Evolutionary conservation across 139 green algal genomes (phyloP).

Genomic region (Chlorella sp.): DNA sequence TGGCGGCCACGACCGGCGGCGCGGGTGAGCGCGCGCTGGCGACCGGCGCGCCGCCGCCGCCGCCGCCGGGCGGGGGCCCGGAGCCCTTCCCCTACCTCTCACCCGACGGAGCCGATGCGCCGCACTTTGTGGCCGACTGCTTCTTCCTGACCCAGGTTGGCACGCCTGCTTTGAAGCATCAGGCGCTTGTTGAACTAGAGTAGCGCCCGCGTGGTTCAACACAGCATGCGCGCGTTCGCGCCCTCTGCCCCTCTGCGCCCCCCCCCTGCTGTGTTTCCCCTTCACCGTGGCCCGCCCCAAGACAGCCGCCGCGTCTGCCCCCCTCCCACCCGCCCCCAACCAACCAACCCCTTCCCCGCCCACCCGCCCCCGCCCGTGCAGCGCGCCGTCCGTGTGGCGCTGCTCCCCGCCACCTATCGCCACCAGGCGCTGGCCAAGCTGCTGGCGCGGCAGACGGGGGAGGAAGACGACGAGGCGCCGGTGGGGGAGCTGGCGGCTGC

Average conservation of each 20-base stretch:
- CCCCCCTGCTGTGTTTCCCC: no score
- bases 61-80: not conserved
- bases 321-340: no score
- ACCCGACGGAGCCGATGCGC: slow-evolving; percentile 15
- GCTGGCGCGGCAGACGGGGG: not conserved
- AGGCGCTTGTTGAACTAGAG: no score
- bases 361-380: slow-evolving; percentile 30
- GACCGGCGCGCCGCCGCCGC: not conserved
- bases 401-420: slow-evolving; percentile 54
- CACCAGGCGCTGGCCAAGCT: slow-evolving; percentile 28
- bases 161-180: no score
- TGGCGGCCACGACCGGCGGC: slow-evolving; percentile 3
- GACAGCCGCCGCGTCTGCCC: no score
- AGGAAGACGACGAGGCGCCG: not conserved
- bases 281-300: no score
- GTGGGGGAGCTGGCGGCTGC: slow-evolving; percentile 1
- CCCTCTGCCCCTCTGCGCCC: no score
- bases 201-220: no score
- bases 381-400: slow-evolving; percentile 50
- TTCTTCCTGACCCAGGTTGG: slow-evolving; percentile 65
- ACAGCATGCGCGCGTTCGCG: no score
- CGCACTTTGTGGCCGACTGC: slow-evolving; percentile 73
- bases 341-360: no score
- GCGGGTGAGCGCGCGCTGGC: slow-evolving; percentile 1
- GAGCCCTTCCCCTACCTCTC: slow-evolving; percentile 27